Base-by-base conservation (phyloP, 2,329 filamentous ascomycete genomes). In the Fusarium nodosum region DNA sequence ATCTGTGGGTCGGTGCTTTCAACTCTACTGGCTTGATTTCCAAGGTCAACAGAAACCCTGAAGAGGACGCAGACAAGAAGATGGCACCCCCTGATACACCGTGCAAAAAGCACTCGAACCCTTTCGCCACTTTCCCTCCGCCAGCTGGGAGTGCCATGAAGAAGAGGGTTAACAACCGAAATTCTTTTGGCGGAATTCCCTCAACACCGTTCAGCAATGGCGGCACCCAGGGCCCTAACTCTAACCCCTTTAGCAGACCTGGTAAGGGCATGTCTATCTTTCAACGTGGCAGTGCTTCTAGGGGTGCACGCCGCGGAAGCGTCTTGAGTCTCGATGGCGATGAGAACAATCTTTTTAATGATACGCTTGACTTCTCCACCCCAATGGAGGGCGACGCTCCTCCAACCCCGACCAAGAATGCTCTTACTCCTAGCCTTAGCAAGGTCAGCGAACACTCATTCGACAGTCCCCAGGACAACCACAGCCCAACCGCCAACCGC, bases 21-120 rank as follows among this genome's bases (percentile, higher is more conserved):
- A 94, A 93, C 84, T 98, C 96, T 2, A 98, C 96, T 1, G 94
- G 95, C 2, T 83, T 99, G 30, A 91, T 99, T 56, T 97, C 96
- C 13, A 99, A 99, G 82, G 93, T 97, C 79, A 97, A 96, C 75
- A 90, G 93, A 60, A 90, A 93, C 77, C 87, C 90, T 1, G 93
- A 97, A 71, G 87, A 93, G 53, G 87, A 83, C 78, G 75, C 69
- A 80, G 83, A 75, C 80, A 82, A 85, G 79, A 89, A 91, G 76
- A 82, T 88, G 74, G 86, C 87, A 31, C 94, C 97, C 85, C 95
- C 96, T 1, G 96, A 98, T 77, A 99, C 96, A 2, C 96, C 96
- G 2, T 98, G 96, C 81, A 99, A 98, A 83, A 94, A 96, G 77
- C 90, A 91, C 55, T 83, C 86, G 7, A 90, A 88, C 71, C 82